phyloP scores from a whole-genome alignment of 805 yeast genomes.

The Kluyveromyces dobzhanskii region DNA sequence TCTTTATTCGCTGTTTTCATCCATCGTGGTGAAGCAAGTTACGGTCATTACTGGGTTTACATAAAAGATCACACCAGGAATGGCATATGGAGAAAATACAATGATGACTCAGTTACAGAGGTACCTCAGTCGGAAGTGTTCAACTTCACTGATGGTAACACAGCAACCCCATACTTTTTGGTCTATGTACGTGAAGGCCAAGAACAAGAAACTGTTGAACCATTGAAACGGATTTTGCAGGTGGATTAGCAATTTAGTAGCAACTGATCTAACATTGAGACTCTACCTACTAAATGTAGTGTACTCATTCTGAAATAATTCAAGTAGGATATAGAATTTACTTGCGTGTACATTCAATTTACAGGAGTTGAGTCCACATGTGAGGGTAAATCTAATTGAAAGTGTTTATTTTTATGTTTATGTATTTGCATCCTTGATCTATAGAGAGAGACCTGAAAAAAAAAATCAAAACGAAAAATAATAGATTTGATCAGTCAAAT shows the following conservation, averaged over 20 bases:
- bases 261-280: no score
- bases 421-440: no score
- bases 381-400: no score
- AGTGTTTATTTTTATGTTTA: no score
- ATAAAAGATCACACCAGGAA: constrained; percentile 64
- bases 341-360: no score
- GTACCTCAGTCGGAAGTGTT: constrained; percentile 58
- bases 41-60: constrained; percentile 96
- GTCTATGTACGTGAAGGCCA: constrained; percentile 70
- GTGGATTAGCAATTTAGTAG: background rate
- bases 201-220: constrained; percentile 44
- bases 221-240: constrained; percentile 44
- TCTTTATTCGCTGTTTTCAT: constrained; percentile 85
- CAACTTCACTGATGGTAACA: constrained; percentile 57
- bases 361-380: no score
- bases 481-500: no score
- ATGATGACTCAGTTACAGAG: constrained; percentile 90
- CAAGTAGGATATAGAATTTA: no score
- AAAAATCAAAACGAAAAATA: no score
- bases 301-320: no score
- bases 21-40: constrained; percentile 91
- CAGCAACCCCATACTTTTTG: constrained; percentile 90
- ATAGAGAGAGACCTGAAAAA: no score
- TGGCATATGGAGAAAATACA: constrained; percentile 72
- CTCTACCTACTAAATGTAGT: no score